Evolutionary conservation across 345 rosid species (phyloP), one percentile per base, ranked within the genome.

Genomic region (Turnera subulata): DNA sequence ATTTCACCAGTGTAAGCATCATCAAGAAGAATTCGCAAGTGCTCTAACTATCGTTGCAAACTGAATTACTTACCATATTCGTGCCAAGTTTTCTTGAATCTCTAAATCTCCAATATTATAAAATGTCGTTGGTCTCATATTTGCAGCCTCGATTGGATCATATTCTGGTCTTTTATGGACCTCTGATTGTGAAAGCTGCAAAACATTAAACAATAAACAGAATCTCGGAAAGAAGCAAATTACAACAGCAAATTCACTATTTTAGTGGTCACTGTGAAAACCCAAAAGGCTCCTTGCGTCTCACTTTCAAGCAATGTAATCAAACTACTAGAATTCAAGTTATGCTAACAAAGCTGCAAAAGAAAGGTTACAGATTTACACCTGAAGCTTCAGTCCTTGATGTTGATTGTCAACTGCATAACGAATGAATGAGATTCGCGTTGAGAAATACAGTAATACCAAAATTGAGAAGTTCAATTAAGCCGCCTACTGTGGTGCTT

Each of bases 61-160:
- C 6, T 22, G 46, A 68, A 40, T 6, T 23, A 22, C 63, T 40
- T 81, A 89, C 96, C 96, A 92, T 63, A 89, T 55, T 0, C 96
- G 88, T 49, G 91, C 96, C 23, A 86, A 63, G 67, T 92, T 89
- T 57, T 89, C 93, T 68, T 92, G 96, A 50, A 92, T 62, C 82
- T 86, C 97, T 45, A 92, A 78, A 75, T 92, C 93, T 24, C 98
- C 96, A 0, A 85, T 86, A 76, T 92, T 89, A 70, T 82, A 89
- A 71, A 92, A 86, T 45, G 97, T 83, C 42, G 94, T 72, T 21
- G 96, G 96, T 37, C 71, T 77, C 53, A 78, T 84, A 72, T 92
- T 86, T 60, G 94, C 96, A 70, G 97, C 98, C 48, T 78, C 78
- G 55, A 86, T 77, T 46, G 84, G 81, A 72, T 92, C 94, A 68